Evolutionary conservation across 2,329 filamentous ascomycete species (phyloP).

Genomic region (Aspergillus oerlinghausenensis): DNA sequence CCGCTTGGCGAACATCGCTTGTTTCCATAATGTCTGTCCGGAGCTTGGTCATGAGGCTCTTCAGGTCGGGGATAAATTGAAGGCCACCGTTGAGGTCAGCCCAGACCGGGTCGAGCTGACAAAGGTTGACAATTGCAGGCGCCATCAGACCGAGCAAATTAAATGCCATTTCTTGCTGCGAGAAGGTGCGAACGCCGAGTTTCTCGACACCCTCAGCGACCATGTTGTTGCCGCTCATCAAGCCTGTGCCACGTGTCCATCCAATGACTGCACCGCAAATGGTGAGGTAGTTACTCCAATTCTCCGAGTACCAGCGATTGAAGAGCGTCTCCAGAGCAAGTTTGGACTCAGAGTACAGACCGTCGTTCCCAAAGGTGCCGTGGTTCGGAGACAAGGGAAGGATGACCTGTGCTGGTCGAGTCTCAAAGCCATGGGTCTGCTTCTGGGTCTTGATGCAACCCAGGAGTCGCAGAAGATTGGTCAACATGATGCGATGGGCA

Average conservation of each 20-base stretch:
- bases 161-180: conserved; percentile 99
- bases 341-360: conserved; percentile 97
- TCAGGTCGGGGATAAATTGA: conserved; percentile 94
- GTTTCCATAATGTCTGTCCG: conserved; percentile 94
- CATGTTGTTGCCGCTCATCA: conserved; percentile 97
- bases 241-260: conserved; percentile 96
- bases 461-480: conserved; percentile 87
- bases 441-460: conserved; percentile 91
- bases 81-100: conserved; percentile 96
- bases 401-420: conserved; percentile 92
- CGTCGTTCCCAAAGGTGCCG: conserved; percentile 95
- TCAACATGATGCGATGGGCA: conserved; percentile 98
- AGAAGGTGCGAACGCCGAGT: conserved; percentile 96
- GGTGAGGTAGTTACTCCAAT: conserved; percentile 94
- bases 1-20: conserved; percentile 85
- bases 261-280: conserved; percentile 98
- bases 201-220: conserved; percentile 96
- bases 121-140: conserved; percentile 87
- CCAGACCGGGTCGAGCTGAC: conserved; percentile 92
- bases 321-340: conserved; percentile 94
- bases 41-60: conserved; percentile 87
- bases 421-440: conserved; percentile 80
- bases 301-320: conserved; percentile 97
- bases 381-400: conserved; percentile 96
- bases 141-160: conserved; percentile 96